Percentiles rank a stretch among this genome's conserved stretches.
These are phyloP conservation scores for Cytospora piceicola DNA, from an alignment of 2,329 filamentous ascomycete genomes.

Conservation along the genomic window DNA sequence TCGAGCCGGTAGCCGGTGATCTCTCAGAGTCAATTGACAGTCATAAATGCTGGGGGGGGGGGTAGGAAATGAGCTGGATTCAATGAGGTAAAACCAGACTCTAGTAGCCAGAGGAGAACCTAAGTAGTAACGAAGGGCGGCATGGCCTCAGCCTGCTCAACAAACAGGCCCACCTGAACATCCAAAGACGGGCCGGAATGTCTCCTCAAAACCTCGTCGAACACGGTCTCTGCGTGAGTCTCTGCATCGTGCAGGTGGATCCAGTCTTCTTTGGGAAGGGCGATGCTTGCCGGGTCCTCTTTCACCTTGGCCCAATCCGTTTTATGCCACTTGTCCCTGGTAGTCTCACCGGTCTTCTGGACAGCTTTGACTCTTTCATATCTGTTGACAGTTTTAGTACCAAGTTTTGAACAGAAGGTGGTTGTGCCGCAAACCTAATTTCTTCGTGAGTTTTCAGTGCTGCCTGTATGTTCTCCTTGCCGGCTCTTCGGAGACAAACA, in stretches of 20 bases:
- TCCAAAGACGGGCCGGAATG: conserved; percentile 28
- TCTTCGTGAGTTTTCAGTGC: conserved; percentile 50
- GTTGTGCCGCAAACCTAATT: conserved; percentile 39
- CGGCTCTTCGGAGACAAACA: conserved; percentile 46
- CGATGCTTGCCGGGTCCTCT: conserved; percentile 51
- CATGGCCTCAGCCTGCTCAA: conserved; percentile 13
- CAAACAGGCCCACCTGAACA: background rate
- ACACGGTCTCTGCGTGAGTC: conserved; percentile 45
- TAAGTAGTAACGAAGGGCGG: conserved; percentile 11
- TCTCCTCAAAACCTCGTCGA: conserved; percentile 40
- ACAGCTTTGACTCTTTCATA: conserved; percentile 52
- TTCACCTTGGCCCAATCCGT: conserved; percentile 55
- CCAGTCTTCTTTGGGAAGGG: conserved; percentile 56
- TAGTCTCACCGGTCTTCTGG: conserved; percentile 56
- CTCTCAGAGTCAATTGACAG: too few relatives aligned
- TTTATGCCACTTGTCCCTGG: conserved; percentile 59
- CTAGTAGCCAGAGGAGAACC: background rate
- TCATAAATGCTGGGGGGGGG: too few relatives aligned
- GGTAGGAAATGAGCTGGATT: too few relatives aligned
- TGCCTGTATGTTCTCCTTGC: conserved; percentile 43
- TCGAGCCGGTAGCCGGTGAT: too few relatives aligned
- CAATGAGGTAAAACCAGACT: too few relatives aligned
- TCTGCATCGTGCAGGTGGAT: conserved; percentile 57
- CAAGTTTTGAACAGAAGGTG: accelerated
- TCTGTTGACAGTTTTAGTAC: conserved; percentile 24